Percentiles rank a stretch among this genome's conserved stretches.
Conservation (phyloP, 305 asterid species). For the Fraxinus dipetala region DNA sequence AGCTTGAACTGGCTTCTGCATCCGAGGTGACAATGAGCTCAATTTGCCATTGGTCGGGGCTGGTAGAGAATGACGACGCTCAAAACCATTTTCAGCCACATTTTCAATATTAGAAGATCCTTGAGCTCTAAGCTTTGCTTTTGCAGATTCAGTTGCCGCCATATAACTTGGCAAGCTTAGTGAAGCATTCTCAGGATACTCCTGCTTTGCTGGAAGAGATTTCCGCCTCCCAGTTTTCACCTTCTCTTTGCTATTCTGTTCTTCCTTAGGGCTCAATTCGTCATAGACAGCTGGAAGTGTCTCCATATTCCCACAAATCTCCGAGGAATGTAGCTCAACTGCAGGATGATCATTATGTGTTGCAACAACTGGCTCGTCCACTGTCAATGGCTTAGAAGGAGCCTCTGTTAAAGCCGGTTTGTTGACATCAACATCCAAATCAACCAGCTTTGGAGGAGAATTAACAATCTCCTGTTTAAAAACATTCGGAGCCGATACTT, state of each 20-base stretch:
- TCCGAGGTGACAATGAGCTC: slow-evolving; percentile 67
- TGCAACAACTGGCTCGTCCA: slow-evolving; percentile 42
- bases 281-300: slow-evolving; percentile 35
- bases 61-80: slow-evolving; percentile 83
- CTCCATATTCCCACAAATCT: slow-evolving; percentile 43
- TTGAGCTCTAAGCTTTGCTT: slow-evolving; percentile 87
- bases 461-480: slow-evolving; percentile 32
- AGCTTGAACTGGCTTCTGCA: slow-evolving; percentile 67
- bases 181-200: slow-evolving; percentile 63
- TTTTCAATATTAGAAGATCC: slow-evolving; percentile 63
- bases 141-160: slow-evolving; percentile 91
- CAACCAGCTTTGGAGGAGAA: slow-evolving; percentile 37
- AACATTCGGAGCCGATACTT: slow-evolving; percentile 34
- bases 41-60: slow-evolving; percentile 59
- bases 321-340: slow-evolving; percentile 40
- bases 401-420: slow-evolving; percentile 37
- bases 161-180: slow-evolving; percentile 83
- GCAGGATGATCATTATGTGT: slow-evolving; percentile 37
- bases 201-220: slow-evolving; percentile 74
- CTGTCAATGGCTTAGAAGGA: slow-evolving; percentile 30
- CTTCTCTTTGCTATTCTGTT: slow-evolving; percentile 58
- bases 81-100: slow-evolving; percentile 46
- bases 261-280: slow-evolving; percentile 52
- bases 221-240: slow-evolving; percentile 61
- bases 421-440: slow-evolving; percentile 29